Evolutionary conservation across 2,329 filamentous ascomycete species (phyloP).

Genomic region (Penicillium sp.): DNA sequence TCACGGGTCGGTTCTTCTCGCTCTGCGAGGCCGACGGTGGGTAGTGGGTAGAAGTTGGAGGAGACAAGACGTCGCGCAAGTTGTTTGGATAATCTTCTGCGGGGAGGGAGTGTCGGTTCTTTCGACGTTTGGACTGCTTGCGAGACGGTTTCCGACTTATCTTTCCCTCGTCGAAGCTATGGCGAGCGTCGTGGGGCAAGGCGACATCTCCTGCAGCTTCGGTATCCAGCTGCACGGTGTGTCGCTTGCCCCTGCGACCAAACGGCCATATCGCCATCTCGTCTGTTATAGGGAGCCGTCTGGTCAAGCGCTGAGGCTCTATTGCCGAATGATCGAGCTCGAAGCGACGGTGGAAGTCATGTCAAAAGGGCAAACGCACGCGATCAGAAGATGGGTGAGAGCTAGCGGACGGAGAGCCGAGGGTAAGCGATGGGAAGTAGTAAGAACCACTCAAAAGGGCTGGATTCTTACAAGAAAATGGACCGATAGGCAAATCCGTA

Average conservation of each 20-base stretch:
- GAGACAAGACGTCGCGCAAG: slow-evolving; percentile 21
- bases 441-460: not conserved
- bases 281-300: slow-evolving; percentile 26
- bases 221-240: slow-evolving; percentile 61
- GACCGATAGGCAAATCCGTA: not conserved
- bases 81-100: slow-evolving; percentile 26
- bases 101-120: slow-evolving; percentile 35
- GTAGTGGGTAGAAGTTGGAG: slow-evolving; percentile 22
- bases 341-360: slow-evolving; percentile 34
- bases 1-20: slow-evolving; percentile 27
- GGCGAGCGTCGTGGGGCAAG: slow-evolving; percentile 38
- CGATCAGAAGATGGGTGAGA: slow-evolving; percentile 18
- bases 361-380: slow-evolving; percentile 20
- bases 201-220: slow-evolving; percentile 51
- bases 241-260: slow-evolving; percentile 72
- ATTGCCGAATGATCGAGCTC: slow-evolving; percentile 22
- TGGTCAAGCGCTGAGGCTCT: slow-evolving; percentile 28
- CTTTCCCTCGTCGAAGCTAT: slow-evolving; percentile 31
- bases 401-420: slow-evolving; percentile 4
- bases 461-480: not conserved
- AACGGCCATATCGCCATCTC: slow-evolving; percentile 85
- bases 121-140: slow-evolving; percentile 41
- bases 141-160: slow-evolving; percentile 39
- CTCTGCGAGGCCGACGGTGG: slow-evolving; percentile 29
- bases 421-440: slow-evolving; percentile 8